Evolutionary conservation across 371 early-diverging fungal species (phyloP).

Genomic region (Mucor racemosus): DNA sequence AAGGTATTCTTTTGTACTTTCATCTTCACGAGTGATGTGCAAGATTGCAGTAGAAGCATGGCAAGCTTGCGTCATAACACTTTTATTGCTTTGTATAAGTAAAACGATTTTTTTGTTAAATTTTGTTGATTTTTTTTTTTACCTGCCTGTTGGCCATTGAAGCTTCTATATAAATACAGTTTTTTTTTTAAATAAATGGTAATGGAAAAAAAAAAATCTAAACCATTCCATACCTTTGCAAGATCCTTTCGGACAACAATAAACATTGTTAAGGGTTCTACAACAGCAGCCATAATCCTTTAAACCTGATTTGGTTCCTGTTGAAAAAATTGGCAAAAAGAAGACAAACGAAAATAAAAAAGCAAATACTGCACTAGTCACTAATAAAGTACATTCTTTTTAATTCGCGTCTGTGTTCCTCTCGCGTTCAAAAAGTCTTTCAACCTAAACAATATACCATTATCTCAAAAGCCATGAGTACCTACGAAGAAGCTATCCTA

Average conservation of each 20-base stretch:
- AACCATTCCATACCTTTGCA: conserved; percentile 59
- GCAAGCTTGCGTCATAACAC: conserved; percentile 86
- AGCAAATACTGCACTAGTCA: too few species aligned
- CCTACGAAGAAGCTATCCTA: conserved; percentile 47
- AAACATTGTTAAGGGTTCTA: conserved; percentile 79
- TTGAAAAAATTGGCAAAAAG: neutral
- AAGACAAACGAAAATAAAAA: neutral
- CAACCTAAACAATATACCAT: too few species aligned
- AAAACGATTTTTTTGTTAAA: neutral
- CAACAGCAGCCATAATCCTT: conserved; percentile 5
- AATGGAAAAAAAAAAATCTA: neutral
- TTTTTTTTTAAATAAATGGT: neutral
- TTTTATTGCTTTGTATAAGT: conserved; percentile 23
- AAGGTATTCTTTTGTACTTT: conserved; percentile 55
- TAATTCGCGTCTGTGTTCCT: neutral
- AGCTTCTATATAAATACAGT: conserved; percentile 41
- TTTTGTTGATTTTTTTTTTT: conserved; percentile 16
- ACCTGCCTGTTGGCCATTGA: conserved; percentile 85
- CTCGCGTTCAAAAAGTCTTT: neutral
- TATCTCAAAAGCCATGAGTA: conserved; percentile 43
- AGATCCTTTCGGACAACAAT: conserved; percentile 86
- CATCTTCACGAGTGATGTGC: conserved; percentile 53
- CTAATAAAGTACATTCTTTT: too few species aligned
- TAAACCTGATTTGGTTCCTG: neutral
- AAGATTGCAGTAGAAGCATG: conserved; percentile 82